Conservation (phyloP, 2,329 filamentous ascomycete genomes). For the Graphilbum sp. region DNA sequence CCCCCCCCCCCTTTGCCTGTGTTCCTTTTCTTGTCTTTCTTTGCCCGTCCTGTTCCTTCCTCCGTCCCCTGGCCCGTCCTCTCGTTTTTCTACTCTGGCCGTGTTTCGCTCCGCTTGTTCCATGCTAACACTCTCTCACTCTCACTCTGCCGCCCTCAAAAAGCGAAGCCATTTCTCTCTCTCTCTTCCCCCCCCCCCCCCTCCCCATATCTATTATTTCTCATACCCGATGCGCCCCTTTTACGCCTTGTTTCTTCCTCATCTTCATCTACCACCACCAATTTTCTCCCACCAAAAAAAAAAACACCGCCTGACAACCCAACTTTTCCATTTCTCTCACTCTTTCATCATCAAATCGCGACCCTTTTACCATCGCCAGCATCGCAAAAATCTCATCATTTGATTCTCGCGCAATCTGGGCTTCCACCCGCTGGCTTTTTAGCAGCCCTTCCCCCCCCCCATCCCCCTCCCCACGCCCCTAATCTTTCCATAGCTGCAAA, state of each 20-base stretch:
- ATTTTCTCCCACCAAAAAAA: constrained; percentile 13
- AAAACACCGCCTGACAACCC: not conserved
- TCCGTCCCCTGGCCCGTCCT: constrained; percentile 12
- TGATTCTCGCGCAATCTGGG: constrained; percentile 15
- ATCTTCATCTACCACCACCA: constrained; percentile 4
- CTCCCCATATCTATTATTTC: constrained; percentile 3
- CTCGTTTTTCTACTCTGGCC: constrained; percentile 1
- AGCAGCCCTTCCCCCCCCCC: too few species aligned
- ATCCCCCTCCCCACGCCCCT: too few species aligned
- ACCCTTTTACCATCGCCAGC: constrained; percentile 9
- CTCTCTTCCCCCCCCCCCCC: constrained; percentile 6
- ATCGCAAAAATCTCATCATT: constrained; percentile 20
- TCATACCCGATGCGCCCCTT: not conserved
- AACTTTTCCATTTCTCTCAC: constrained; percentile 4
- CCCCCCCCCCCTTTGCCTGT: not conserved
- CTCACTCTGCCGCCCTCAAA: constrained; percentile 17
- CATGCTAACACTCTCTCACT: constrained; percentile 1
- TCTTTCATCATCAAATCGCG: constrained; percentile 21
- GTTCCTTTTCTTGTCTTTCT: constrained; percentile 4
- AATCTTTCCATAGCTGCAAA: too few species aligned
- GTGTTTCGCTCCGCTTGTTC: constrained; percentile 1
- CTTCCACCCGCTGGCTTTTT: constrained; percentile 7
- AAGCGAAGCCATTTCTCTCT: constrained; percentile 29
- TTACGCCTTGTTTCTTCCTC: constrained; percentile 1
- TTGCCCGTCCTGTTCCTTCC: constrained; percentile 1